phyloP scores from a whole-genome alignment of 768 basidiomycete species.

The Boletales sp. region DNA sequence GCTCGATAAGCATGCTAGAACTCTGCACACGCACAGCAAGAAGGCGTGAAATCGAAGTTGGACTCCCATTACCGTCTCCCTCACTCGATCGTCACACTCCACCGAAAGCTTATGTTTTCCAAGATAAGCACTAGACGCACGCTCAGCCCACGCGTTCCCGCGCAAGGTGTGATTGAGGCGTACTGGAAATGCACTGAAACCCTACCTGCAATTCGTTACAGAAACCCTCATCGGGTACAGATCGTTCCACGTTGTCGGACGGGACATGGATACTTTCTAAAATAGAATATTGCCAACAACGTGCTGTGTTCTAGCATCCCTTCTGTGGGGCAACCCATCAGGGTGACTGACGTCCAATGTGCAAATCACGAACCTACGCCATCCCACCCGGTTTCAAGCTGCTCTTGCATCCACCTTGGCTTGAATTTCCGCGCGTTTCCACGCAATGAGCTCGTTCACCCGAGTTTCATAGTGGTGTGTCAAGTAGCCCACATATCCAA shows the following conservation, averaged over 20 bases:
- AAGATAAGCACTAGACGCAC: background rate
- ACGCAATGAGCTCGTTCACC: conserved; percentile 56
- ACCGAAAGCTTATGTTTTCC: background rate
- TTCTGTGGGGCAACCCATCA: conserved; percentile 9
- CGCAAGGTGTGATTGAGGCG: background rate
- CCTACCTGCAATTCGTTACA: background rate
- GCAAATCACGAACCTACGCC: conserved; percentile 23
- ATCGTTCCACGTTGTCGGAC: background rate
- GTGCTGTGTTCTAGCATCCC: conserved; percentile 5
- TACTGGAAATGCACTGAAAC: background rate
- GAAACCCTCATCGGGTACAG: background rate
- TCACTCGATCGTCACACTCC: conserved; percentile 11
- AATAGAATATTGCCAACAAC: conserved; percentile 5
- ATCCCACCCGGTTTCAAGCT: conserved; percentile 11
- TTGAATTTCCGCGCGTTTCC: conserved; percentile 61
- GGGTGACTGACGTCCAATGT: background rate
- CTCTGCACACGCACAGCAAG: background rate
- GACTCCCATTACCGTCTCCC: background rate
- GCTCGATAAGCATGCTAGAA: conserved; percentile 3
- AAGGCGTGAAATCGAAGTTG: conserved; percentile 16
- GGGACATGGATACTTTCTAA: conserved; percentile 10
- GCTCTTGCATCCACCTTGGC: conserved; percentile 36
- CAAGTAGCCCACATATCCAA: conserved; percentile 75
- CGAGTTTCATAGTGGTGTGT: conserved; percentile 63
- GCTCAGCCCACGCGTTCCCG: background rate